Conservation (phyloP, 805 yeast species). For the Saturnispora bothae region DNA sequence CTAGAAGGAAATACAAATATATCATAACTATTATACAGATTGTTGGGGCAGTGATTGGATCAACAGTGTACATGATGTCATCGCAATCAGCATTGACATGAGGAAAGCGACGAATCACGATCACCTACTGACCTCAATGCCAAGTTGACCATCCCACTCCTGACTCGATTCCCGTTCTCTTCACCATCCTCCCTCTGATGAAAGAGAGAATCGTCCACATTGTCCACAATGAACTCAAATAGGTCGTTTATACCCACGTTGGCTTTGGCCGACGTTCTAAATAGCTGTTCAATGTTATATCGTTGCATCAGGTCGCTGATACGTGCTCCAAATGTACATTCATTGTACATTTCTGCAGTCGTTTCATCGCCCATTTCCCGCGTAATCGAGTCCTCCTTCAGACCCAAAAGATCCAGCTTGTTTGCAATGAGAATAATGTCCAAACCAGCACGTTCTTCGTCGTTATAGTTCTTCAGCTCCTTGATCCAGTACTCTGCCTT, state of each 20-base stretch:
- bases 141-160: constrained; percentile 18
- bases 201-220: constrained; percentile 22
- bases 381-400: constrained; percentile 11
- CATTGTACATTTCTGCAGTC: constrained; percentile 7
- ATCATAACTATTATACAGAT: constrained; percentile 2
- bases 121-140: constrained; percentile 8
- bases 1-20: not conserved
- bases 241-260: constrained; percentile 49
- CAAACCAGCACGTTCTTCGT: constrained; percentile 19
- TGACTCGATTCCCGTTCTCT: constrained; percentile 1
- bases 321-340: constrained; percentile 17
- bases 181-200: constrained; percentile 16
- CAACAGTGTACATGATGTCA: not conserved
- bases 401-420: constrained; percentile 51
- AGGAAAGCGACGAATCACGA: constrained; percentile 5
- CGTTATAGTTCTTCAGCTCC: constrained; percentile 40
- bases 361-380: not conserved
- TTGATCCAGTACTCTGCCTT: constrained; percentile 87
- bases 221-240: constrained; percentile 27
- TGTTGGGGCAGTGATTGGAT: not conserved
- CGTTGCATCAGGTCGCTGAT: constrained; percentile 18
- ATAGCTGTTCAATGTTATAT: constrained; percentile 16
- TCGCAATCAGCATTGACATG: constrained; percentile 17
- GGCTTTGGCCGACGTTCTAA: constrained; percentile 57
- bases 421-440: constrained; percentile 61